Conservation (phyloP, 495 filamentous ascomycete species). For the Penicillium desertorum region DNA sequence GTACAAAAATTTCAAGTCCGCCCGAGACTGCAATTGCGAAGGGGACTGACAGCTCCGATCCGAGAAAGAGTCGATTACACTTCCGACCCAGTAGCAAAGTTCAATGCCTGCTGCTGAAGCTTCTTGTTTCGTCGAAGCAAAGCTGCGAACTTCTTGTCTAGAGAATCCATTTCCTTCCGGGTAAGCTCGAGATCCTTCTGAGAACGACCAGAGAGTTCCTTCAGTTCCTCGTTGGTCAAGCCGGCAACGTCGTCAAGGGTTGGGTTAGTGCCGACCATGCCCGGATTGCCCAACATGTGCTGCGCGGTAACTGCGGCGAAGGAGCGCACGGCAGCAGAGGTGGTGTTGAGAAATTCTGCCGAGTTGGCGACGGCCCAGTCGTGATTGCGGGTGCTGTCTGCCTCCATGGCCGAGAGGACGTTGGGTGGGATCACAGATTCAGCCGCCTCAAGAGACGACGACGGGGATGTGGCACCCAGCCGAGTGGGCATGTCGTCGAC, state of each 20-base stretch:
- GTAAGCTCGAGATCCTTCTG: conserved; percentile 45
- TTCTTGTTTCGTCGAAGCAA: conserved; percentile 53
- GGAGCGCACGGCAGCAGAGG: conserved; percentile 44
- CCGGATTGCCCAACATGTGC: conserved; percentile 43
- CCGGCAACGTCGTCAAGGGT: conserved; percentile 44
- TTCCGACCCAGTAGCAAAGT: conserved; percentile 8
- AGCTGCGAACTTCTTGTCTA: conserved; percentile 48
- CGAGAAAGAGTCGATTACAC: background rate
- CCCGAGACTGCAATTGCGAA: background rate
- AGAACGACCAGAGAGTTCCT: conserved; percentile 36
- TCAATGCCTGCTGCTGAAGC: conserved; percentile 43
- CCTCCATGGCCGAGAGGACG: conserved; percentile 46
- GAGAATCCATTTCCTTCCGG: conserved; percentile 44
- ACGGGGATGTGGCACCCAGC: conserved; percentile 29
- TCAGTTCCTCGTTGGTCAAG: conserved; percentile 46
- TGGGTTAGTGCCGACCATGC: conserved; percentile 33
- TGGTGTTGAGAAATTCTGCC: conserved; percentile 44
- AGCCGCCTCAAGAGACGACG: conserved; percentile 20
- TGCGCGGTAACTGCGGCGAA: conserved; percentile 44
- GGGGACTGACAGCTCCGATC: background rate
- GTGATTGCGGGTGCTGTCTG: conserved; percentile 44
- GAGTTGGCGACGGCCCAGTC: conserved; percentile 48
- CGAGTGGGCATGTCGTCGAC: conserved; percentile 34
- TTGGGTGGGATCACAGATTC: conserved; percentile 39
- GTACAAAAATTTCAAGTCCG: background rate